Base-by-base conservation (phyloP, 2,329 filamentous ascomycete genomes). In the Plectosphaerella sp. region DNA sequence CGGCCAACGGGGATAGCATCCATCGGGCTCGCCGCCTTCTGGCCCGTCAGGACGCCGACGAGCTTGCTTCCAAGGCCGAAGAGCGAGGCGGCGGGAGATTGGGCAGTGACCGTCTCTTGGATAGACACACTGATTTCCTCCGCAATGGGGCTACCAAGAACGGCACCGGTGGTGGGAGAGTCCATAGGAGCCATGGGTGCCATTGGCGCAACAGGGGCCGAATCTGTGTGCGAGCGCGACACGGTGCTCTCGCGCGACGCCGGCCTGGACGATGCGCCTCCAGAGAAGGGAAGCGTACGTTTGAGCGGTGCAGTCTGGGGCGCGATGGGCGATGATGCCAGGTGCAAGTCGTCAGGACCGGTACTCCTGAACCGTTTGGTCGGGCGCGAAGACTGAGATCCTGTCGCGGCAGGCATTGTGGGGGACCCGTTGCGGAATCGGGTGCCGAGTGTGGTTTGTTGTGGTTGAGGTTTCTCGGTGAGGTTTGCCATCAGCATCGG, bases 131-230 rank as follows among this genome's bases (percentile, higher is more conserved):
- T 22, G 16, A 37, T 18, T 11, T 47, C 33, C 28, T 33, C 46
- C 18, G 15, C 28, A 28, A 37, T 8, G 9, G 46, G 25, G 16
- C 16, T 33, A 22, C 36, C 28, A n/a, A 43, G 15, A n/a, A n/a
- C 15, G 3, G 48, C 37, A 22, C 22, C 22, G 15, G 25, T 15
- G 8, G 25, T 39, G 16, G 14, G 33, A 10, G 36, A 39, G 8
- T 24, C 48, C 37, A 49, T 49, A n/a, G 39, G 37, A 3, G 37
- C 48, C 37, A 49, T 45, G 37, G 48, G 48, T 2, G 48, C 48
- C 48, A 49, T 35, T 15, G 48, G 48, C 7, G 48, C 48, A 11
- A 45, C 10, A 39, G 48, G 39, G 7, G 39, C 48, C 16, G 33
- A 16, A 12, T 43, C 22, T 9, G 5, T 14, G 11, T 16, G n/a